Evolutionary conservation across 257 asterid genomes (phyloP).

Genomic region (Lavandula angustifolia): DNA sequence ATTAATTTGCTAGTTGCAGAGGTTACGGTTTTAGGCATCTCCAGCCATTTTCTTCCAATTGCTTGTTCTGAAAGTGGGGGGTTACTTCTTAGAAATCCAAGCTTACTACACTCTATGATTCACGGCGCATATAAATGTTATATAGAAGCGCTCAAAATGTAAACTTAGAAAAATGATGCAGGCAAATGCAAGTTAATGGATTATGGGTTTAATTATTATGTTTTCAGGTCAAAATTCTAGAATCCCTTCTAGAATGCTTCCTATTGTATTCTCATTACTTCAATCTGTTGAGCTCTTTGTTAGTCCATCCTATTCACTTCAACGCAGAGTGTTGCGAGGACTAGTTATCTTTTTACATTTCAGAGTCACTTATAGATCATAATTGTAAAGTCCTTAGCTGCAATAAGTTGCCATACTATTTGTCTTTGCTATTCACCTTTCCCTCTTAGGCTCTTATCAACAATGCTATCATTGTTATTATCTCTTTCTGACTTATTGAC

Average conservation of each 20-base stretch:
- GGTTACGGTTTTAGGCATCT: neutral
- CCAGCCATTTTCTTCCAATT: neutral
- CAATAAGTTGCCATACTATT: neutral
- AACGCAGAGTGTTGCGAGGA: neutral
- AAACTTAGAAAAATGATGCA: slow-evolving; percentile 4
- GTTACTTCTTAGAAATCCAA: neutral
- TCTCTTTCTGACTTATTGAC: slow-evolving; percentile 4
- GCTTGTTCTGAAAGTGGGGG: neutral
- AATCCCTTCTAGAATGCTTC: neutral
- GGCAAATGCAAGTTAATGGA: neutral
- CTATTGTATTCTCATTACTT: neutral
- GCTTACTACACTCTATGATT: neutral
- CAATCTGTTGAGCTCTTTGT: neutral
- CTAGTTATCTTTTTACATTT: neutral
- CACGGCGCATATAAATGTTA: neutral
- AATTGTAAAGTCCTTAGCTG: neutral
- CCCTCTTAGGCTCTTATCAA: neutral
- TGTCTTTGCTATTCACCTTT: slow-evolving; percentile 11
- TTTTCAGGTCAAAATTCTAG: neutral
- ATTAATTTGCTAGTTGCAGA: too few species aligned
- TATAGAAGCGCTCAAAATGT: neutral
- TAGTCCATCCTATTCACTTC: neutral
- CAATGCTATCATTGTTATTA: neutral
- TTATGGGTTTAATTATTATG: neutral
- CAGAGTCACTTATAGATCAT: neutral